Evolutionary conservation across 2,329 filamentous ascomycete genomes (phyloP), one percentile per base, ranked within the genome.

Genomic region (Penicillium sp.): DNA sequence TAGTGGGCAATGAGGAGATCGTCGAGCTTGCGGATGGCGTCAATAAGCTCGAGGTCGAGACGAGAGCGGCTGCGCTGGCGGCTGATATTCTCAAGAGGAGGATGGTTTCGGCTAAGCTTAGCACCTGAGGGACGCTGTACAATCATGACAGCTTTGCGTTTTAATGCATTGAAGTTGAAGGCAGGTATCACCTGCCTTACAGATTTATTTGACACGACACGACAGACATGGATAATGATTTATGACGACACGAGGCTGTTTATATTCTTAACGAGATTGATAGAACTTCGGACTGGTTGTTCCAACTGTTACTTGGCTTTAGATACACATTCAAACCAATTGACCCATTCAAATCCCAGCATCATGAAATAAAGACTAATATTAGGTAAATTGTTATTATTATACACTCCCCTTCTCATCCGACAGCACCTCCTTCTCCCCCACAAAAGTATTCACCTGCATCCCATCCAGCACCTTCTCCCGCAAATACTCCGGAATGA

Each of bases 21-120:
- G 43, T 61, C 33, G 33, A 54, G n/a, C 30, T 61, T 23, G 30
- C 30, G 5, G 54, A 61, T 40, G 57, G 57, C 16, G 47, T 59
- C 18, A 61, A 59, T 26, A 56, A 53, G n/a, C 38, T 57, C 23
- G 59, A 59, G 21, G 57, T 51, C 28, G 59, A 61, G 40, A 38
- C 59, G 12, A 59, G 57, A 28, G 59, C 57, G 21, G 59, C 59
- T 20, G 54, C 45, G 11, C 20, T 58, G 24, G 59, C 53, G 21
- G 53, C 57, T 5, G 33, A 57, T n/a, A 57, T 61, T 46, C 51
- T 61, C 20, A 55, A 23, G 28, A 21, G 30, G 16, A 57, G 46
- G n/a, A 43, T 48, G 42, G 8, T 6, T 7, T 2, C 18, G 8
- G 2, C 8, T 23, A 26, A 47, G n/a, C 35, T n/a, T n/a, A n/a